Evolutionary conservation across 208 protist species (phyloP), one percentile per base, ranked within the genome.

Genomic region (Leishmania tropica): DNA sequence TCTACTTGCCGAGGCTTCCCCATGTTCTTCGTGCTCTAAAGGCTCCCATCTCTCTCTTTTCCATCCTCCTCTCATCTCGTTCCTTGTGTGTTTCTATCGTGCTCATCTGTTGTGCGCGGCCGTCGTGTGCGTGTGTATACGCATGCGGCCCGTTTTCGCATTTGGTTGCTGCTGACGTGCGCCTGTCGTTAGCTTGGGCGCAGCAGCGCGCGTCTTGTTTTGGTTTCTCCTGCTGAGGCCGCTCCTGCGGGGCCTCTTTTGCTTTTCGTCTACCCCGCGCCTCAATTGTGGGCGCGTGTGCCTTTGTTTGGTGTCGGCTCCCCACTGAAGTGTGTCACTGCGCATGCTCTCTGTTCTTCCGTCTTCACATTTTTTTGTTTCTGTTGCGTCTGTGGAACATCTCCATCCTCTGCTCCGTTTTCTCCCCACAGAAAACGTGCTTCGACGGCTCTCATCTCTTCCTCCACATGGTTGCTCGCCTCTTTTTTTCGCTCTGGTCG

Each of bases 401-500:
- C 21, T 51, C 6, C 5, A 31, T 45, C 42, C 19, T 15, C 42
- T 51, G 42, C 68, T 35, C 37, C 24, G 68, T 48, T 48, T 19
- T 3, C 40, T 19, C 15, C 24, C 42, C 37, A n/a, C 37, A 47
- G 65, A 40, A 13, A 73, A 3, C 76, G 54, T 62, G 47, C 35
- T 6, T 82, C 24, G 19, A 19, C n/a, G 45, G n/a, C 47, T 48
- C 48, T 76, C 4, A 0, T 82, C 24, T 48, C 54, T 13, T 62
- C 65, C 65, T 45, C 42, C 6, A 45, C 21, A 48, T 74, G 8
- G 35, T 60, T 15, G 53, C 67, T 28, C 54, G 71, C 51, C 31
- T 79, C 48, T 83, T 21, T 47, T 83, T 78, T 72, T 51, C 35
- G 11, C 54, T 77, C 45, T 80, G 17, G 40, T 17, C 19, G 21